Base-by-base conservation (phyloP, 23 red algal genomes). In the Rhodosorus marinus region DNA sequence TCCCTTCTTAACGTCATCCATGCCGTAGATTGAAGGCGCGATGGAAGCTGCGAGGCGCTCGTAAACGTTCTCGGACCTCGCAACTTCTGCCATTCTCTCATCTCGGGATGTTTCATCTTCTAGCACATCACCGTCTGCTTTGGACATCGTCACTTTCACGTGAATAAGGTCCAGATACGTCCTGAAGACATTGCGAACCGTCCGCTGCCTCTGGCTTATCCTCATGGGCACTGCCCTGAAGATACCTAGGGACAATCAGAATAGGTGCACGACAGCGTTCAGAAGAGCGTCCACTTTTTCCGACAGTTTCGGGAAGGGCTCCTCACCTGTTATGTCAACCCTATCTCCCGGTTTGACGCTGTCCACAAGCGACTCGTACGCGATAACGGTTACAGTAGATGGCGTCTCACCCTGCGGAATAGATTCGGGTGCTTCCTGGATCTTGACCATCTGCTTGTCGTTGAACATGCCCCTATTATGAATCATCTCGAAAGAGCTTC, bases 111-210 rank as follows among this genome's bases (percentile, higher is more conserved):
- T 59, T 41, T 60, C 62, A 29, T 70, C 66, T 43, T 47, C 69
- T 4, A 49, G 15, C 4, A 63, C 81, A 5, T 48, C 31, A 9
- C 33, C 62, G 26, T 75, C 81, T 11, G 38, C 38, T 11, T 17
- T 11, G 11, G 38, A 11, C 38, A 43, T 11, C 24, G 66, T 81
- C 33, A 70, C 54, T 20, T 63, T 70, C 23, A 98, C 42, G 67
- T 98, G 90, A 8, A 98, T 62, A 23, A 76, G 72, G 40, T 98
- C 90, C 40, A 98, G 65, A 71, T 98, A 98, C 41, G 79, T 98
- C 20, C 90, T 60, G 31, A 77, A 85, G 22, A 98, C 79, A 22
- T 72, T 74, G 4, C 78, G 52, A 5, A 98, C 75, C 2, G 64
- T 85, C 29, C 90, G 58, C 43, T 64, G 60, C 30, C 79, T 72